A percentile compares a stretch with the other conserved stretches of the same genome.
Conservation (phyloP, 805 yeast species). For the Lachancea kluyveri region DNA sequence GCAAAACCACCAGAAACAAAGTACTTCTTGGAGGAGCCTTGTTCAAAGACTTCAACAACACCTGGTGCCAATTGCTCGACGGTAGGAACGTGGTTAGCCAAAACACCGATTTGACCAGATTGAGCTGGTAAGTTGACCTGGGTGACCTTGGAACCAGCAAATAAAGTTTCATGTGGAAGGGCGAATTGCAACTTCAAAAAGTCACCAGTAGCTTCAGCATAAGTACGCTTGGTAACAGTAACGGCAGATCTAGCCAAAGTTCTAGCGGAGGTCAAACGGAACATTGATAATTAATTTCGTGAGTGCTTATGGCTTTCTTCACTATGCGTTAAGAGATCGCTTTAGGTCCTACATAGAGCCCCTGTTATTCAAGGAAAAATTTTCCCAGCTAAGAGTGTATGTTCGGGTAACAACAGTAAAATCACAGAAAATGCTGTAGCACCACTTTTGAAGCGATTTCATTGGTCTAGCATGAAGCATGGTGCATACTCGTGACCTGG, state of each 20-base stretch:
- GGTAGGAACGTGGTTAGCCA: constrained; percentile 96
- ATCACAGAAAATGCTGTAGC: not conserved
- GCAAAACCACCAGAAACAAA: constrained; percentile 97
- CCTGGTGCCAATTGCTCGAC: constrained; percentile 97
- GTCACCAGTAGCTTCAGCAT: constrained; percentile 79
- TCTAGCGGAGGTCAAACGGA: constrained; percentile 21
- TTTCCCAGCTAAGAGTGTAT: too few species aligned
- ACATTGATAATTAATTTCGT: constrained; percentile 16
- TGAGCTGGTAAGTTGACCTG: constrained; percentile 95
- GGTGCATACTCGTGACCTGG: too few species aligned
- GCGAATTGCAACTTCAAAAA: constrained; percentile 84
- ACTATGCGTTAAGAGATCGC: too few species aligned
- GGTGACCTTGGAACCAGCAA: constrained; percentile 40
- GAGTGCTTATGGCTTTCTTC: not conserved
- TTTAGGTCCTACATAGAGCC: too few species aligned
- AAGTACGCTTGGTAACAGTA: constrained; percentile 64
- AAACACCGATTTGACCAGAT: constrained; percentile 93
- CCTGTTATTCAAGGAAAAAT: too few species aligned
- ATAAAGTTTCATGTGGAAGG: constrained; percentile 75
- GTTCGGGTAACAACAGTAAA: not conserved
- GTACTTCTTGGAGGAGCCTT: constrained; percentile 64
- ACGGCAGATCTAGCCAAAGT: constrained; percentile 35
- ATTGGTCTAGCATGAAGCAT: constrained; percentile 3
- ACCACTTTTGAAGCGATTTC: not conserved
- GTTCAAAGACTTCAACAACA: constrained; percentile 83